A percentile compares a stretch with the other conserved stretches of the same genome.
Conservation (phyloP, 1,139 yeast species). For the Hanseniaspora sp. region DNA sequence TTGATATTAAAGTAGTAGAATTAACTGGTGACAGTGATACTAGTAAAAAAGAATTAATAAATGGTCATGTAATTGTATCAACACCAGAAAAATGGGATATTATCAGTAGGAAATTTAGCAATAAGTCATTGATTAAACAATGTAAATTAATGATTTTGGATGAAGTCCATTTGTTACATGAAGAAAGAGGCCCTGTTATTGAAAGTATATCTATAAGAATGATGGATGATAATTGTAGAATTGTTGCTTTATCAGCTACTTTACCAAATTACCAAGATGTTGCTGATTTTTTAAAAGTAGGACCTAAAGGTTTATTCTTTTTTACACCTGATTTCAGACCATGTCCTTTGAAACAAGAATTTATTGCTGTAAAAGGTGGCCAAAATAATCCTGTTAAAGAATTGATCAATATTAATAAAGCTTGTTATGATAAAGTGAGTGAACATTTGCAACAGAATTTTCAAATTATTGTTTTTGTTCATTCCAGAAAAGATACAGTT, state of each 20-base stretch:
- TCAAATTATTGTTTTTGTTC: conserved; percentile 83
- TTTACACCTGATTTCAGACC: conserved; percentile 82
- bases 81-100: conserved; percentile 98
- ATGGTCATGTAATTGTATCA: conserved; percentile 77
- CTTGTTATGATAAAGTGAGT: conserved; percentile 70
- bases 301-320: conserved; percentile 45
- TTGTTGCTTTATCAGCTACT: conserved; percentile 88
- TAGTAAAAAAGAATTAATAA: conserved; percentile 63
- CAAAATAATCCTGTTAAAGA: conserved; percentile 75
- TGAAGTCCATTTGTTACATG: conserved; percentile 88
- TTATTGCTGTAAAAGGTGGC: conserved; percentile 57
- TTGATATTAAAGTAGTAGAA: conserved; percentile 69
- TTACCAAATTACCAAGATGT: conserved; percentile 85
- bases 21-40: conserved; percentile 82
- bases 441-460: conserved; percentile 48
- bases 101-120: conserved; percentile 68
- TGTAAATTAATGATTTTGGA: conserved; percentile 76
- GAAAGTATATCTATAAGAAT: conserved; percentile 80
- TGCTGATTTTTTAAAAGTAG: conserved; percentile 67
- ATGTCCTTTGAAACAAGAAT: conserved; percentile 82
- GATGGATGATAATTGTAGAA: conserved; percentile 40
- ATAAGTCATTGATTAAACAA: conserved; percentile 47
- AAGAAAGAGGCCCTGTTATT: conserved; percentile 88
- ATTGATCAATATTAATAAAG: conserved; percentile 76
- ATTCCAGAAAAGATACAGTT: conserved; percentile 82